Conservation (phyloP, 106 monocot genomes). For the Dendrobium huoshanense region DNA sequence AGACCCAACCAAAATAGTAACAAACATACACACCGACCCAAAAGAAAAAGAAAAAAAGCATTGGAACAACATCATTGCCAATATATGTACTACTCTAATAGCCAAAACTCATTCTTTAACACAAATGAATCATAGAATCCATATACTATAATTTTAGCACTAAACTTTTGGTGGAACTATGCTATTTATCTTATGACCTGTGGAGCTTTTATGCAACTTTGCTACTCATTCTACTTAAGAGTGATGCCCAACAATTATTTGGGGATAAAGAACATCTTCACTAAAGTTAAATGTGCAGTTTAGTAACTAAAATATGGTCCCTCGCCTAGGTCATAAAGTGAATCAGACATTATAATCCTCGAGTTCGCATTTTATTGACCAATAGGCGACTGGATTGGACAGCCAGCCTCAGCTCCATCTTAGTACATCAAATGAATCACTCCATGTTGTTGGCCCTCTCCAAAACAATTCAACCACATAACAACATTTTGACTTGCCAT, state of each 20-base stretch:
- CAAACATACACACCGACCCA: neutral
- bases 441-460: neutral
- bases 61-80: neutral
- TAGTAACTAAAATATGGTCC: neutral
- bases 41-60: neutral
- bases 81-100: neutral
- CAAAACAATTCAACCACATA: neutral
- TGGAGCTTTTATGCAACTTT: neutral
- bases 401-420: neutral
- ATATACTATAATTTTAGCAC: neutral
- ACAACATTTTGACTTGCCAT: neutral
- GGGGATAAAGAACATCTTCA: neutral
- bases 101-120: neutral
- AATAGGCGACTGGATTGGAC: neutral
- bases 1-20: neutral
- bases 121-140: neutral
- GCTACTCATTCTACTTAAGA: neutral
- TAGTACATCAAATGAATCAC: neutral
- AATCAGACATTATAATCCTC: neutral
- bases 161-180: neutral
- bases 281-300: neutral
- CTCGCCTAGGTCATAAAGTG: neutral
- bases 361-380: neutral
- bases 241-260: neutral
- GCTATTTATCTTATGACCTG: neutral